Percentiles rank a stretch among this genome's conserved stretches.
These are phyloP conservation scores for Backusella macrospora DNA, from an alignment of 192 early-diverging fungal species.

Conservation along the genomic window DNA sequence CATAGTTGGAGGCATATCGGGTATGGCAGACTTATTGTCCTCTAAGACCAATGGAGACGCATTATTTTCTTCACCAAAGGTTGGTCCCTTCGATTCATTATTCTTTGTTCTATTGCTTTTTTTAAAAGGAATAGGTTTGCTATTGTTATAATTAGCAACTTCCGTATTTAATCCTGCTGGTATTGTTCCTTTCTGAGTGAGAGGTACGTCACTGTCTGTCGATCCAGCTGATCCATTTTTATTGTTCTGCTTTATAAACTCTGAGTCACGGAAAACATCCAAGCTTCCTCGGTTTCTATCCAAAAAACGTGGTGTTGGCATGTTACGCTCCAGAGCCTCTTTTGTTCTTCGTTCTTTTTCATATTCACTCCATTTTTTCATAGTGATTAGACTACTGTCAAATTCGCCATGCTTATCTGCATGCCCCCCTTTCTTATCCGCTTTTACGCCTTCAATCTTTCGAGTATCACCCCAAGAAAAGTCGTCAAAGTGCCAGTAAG, in stretches of 20 bases:
- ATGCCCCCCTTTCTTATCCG: constrained; percentile 55
- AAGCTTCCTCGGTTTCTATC: constrained; percentile 22
- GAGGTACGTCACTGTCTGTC: constrained; percentile 32
- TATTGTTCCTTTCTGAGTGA: constrained; percentile 21
- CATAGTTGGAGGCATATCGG: background rate
- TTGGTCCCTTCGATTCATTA: background rate
- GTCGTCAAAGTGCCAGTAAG: constrained; percentile 91
- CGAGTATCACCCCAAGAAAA: constrained; percentile 87
- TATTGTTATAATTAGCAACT: background rate
- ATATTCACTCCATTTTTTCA: constrained; percentile 79
- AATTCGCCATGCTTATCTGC: constrained; percentile 73
- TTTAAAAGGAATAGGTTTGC: background rate
- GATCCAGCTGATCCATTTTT: constrained; percentile 39
- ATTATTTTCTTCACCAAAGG: background rate
- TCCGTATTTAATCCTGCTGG: constrained; percentile 12
- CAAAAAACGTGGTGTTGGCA: constrained; percentile 31
- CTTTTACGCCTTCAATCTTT: constrained; percentile 56
- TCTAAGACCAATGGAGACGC: background rate
- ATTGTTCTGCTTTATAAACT: background rate
- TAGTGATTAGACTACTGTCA: constrained; percentile 71
- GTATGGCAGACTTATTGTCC: background rate
- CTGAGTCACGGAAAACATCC: constrained; percentile 29
- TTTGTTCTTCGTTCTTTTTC: constrained; percentile 23
- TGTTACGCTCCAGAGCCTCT: constrained; percentile 2
- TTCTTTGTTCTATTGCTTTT: background rate